Evolutionary conservation across 2,329 filamentous ascomycete species (phyloP), one percentile per base, ranked within the genome.

Genomic region (Botrytis fragariae): DNA sequence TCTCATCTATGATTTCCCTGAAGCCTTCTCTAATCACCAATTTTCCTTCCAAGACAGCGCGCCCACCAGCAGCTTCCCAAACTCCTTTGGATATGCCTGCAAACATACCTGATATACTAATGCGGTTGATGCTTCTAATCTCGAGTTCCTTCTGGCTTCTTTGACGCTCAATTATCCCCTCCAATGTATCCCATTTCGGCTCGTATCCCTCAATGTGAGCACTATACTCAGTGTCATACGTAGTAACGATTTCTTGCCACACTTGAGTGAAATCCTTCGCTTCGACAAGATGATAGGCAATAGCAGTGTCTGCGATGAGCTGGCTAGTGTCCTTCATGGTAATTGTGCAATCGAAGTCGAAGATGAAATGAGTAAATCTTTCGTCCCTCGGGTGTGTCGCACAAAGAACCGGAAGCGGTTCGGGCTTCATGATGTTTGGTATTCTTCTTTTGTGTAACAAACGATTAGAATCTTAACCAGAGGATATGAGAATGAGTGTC

Each of bases 341-440:
- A 61, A 81, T 79, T n/a, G 80, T 81, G 18, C 77, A 76, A 32
- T 81, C 79, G 63, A 81, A 81, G 72, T 81, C 79, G 42, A 81
- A 74, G 69, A 81, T 75, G 72, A 77, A 76, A 57, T 69, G 65
- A 42, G 48, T 69, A 14, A 51, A n/a, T 35, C 20, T 25, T 45
- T 48, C n/a, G 29, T 65, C 62, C 37, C 10, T 48, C 62, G 42
- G 42, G 10, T 44, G 18, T 35, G 44, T 32, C 18, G 42, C 22
- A 20, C 45, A 16, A 68, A 54, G 35, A 39, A 35, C 45, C 16
- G 14, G 48, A 42, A 62, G 16, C 32, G 14, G 44, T 2, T n/a
- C 20, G 12, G 44, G 32, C 22, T 39, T 12, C 48, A 68, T 68
- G 35, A 39, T 57, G 65, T 25, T 29, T 42, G 32, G 25, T 57